Evolutionary conservation across 2,329 filamentous ascomycete species (phyloP), one percentile per base, ranked within the genome.

Genomic region (Epichloe bromicola): DNA sequence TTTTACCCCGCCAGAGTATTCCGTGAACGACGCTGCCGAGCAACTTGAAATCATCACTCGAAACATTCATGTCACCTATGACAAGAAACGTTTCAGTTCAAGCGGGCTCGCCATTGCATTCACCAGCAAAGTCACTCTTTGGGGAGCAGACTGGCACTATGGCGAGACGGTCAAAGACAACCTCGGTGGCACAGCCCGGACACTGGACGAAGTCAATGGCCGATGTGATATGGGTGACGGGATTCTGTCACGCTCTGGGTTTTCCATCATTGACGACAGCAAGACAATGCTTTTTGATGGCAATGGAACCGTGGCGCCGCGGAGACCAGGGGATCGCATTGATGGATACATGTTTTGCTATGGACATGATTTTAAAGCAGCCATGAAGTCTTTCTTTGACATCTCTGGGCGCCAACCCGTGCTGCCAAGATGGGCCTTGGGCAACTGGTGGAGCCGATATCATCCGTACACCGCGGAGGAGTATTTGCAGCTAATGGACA

Each of bases 381-480:
- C 76, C 12, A 70, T 82, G 53, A 70, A 71, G 54, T 70, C 72
- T 0, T 74, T 78, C 43, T 81, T 79, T 58, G 67, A 69, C 1
- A 61, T 82, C 11, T 80, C 77, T 3, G 79, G 78, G 2, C 67
- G 65, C 20, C 76, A 80, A 54, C 78, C 79, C 4, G 51, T 72
- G 7, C 60, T 82, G 1, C 78, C 79, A 0, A 67, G 79, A n/a
- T 81, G 74, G 68, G 70, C 75, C 0, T 63, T 83, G 42, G 79
- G 79, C 0, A 83, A 82, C 55, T 83, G 80, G 79, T 83, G 79
- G 79, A 79, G 74, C 45, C 68, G 80, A 8, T 83, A 82, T 61
- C 74, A 83, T 58, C 70, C 70, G 2, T 83, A 82, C 58, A 68
- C 66, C 0, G 70, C 71, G 34, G 65, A 73, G 2, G 75, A 80